Base-by-base conservation (phyloP, 192 early-diverging fungal genomes). In the Gonapodya sp. region DNA sequence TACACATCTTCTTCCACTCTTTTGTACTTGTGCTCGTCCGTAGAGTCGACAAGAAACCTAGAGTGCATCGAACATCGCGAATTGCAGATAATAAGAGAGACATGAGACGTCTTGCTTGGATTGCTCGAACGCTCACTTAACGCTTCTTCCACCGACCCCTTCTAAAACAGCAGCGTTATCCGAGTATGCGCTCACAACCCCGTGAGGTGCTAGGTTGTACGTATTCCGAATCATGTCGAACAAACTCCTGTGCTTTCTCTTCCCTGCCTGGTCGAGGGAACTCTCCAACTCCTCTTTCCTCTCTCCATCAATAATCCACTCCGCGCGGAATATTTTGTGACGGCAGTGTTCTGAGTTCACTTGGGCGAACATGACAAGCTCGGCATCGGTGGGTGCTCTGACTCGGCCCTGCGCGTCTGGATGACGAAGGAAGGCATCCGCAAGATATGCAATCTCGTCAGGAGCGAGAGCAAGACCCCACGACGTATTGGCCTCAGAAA, bases 291-390 rank as follows among this genome's bases (percentile, higher is more conserved):
- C 14, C 46, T 64, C 46, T 24, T 64, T 64, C 46, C 46, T 8
- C 46, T 64, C 46, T 24, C 95, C 94, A 84, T 99, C 97, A 78
- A 99, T 96, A 8, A 93, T 96, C 98, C 98, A 99, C 64, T 92
- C 87, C n/a, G 97, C 98, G 80, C 94, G 87, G 90, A 99, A 99
- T 83, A 99, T 98, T 90, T 99, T 99, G 93, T 99, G 98, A 18
- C 98, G 91, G 87, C 98, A 99, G 88, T 99, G 98, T 88, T 99
- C 98, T 73, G 96, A 98, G 88, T 99, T 99, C 83, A 99, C 98
- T 85, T 99, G 98, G 36, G 97, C 97, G 93, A 99, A 99, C 98
- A 99, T 99, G 90, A 99, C 96, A 36, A 99, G 89, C 88, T 99
- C 97, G 0, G 95, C 95, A 84, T 99, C 97, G 0, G 98, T 99